phyloP scores from a whole-genome alignment of 768 basidiomycete species.

The Tylopilus vinaceipallidus region DNA sequence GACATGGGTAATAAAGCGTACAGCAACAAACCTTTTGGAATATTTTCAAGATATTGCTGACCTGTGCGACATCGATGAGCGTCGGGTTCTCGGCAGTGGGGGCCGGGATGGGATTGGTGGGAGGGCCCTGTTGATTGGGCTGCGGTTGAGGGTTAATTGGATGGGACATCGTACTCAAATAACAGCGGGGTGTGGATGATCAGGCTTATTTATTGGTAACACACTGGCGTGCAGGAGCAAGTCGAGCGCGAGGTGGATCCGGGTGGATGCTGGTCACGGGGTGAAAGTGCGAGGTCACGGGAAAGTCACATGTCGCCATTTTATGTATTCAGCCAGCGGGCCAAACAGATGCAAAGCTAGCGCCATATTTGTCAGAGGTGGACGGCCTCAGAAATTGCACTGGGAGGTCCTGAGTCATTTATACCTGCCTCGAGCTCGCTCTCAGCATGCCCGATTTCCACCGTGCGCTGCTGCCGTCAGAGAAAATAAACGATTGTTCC shows the following conservation, averaged over 20 bases:
- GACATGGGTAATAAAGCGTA: not conserved
- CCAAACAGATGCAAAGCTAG: slow-evolving; percentile 34
- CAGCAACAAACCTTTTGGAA: slow-evolving; percentile 52
- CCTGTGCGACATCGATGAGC: slow-evolving; percentile 51
- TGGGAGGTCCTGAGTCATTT: too few species aligned
- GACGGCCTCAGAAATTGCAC: too few species aligned
- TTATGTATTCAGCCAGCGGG: slow-evolving; percentile 30
- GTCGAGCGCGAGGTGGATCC: slow-evolving; percentile 10
- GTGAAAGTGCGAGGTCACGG: slow-evolving; percentile 40
- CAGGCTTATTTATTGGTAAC: not conserved
- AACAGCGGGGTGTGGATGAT: not conserved
- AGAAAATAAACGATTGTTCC: too few species aligned
- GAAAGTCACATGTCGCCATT: slow-evolving; percentile 40
- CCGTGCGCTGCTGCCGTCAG: too few species aligned
- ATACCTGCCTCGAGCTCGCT: too few species aligned
- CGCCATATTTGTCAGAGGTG: slow-evolving; percentile 12
- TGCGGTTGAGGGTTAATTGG: slow-evolving; percentile 12
- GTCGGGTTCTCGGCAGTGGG: slow-evolving; percentile 6
- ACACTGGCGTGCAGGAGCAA: not conserved
- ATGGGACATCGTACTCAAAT: slow-evolving; percentile 14
- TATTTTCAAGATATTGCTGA: slow-evolving; percentile 58
- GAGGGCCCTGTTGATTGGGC: slow-evolving; percentile 10
- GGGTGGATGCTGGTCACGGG: slow-evolving; percentile 41
- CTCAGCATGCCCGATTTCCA: too few species aligned
- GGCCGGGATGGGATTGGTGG: slow-evolving; percentile 8